These are phyloP conservation scores for Maudiozyma turicensis DNA, from an alignment of 805 yeast species.

Conservation along the genomic window DNA sequence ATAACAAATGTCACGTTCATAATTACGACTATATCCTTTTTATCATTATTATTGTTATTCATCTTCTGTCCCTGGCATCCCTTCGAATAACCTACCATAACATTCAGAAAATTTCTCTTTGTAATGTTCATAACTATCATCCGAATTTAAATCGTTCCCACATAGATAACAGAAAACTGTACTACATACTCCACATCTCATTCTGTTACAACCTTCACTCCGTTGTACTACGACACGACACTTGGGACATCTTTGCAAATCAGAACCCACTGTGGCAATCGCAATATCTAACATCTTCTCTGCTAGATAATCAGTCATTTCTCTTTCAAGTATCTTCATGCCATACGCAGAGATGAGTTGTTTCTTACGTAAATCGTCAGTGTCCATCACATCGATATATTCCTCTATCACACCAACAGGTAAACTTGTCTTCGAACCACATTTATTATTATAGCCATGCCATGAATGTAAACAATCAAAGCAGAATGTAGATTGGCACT, in stretches of 20 bases:
- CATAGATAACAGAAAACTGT: constrained; percentile 47
- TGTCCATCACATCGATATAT: constrained; percentile 25
- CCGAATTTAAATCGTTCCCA: constrained; percentile 32
- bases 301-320: constrained; percentile 37
- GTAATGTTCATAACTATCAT: constrained; percentile 46
- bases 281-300: constrained; percentile 39
- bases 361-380: constrained; percentile 26
- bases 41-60: background rate
- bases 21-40: background rate
- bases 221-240: constrained; percentile 43
- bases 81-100: constrained; percentile 43
- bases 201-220: constrained; percentile 56
- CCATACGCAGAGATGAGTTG: constrained; percentile 39
- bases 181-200: constrained; percentile 44
- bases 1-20: background rate
- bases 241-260: constrained; percentile 42
- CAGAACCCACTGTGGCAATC: constrained; percentile 33
- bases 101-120: constrained; percentile 35
- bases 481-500: constrained; percentile 48
- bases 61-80: constrained; percentile 32
- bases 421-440: constrained; percentile 31
- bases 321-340: constrained; percentile 31
- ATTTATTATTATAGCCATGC: constrained; percentile 45
- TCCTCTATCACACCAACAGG: constrained; percentile 27
- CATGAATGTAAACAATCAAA: constrained; percentile 47